Evolutionary conservation across 139 green algal genomes (phyloP).

Genomic region (Chlorella sp.): DNA sequence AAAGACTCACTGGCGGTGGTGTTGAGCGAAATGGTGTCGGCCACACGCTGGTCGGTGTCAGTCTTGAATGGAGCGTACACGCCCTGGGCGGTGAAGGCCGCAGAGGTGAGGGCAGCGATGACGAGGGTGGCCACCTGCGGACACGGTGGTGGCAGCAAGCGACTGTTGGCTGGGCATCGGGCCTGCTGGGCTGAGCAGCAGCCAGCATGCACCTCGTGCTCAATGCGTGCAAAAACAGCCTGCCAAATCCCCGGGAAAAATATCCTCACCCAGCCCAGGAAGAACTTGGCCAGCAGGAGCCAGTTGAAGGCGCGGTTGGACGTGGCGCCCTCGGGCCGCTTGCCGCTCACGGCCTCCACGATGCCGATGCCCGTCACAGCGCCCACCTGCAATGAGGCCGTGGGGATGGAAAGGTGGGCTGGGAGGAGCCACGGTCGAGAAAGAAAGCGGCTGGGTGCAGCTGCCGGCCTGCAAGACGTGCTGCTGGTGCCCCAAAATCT

Average conservation of each 20-base stretch:
- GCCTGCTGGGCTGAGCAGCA: no score
- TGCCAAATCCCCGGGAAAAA: no score
- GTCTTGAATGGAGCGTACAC: slow-evolving; percentile 8
- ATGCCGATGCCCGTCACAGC: slow-evolving; percentile 63
- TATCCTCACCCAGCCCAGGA: slow-evolving; percentile 37
- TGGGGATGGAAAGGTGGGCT: no score
- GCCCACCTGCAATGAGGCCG: slow-evolving; percentile 48
- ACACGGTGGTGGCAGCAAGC: no score
- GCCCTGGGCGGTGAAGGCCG: slow-evolving; percentile 44
- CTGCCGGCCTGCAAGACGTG: no score
- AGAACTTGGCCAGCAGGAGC: slow-evolving; percentile 46
- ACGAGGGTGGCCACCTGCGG: slow-evolving; percentile 42
- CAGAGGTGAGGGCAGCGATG: slow-evolving; percentile 37
- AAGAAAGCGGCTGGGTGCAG: no score
- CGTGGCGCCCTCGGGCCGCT: neutral
- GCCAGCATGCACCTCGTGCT: no score
- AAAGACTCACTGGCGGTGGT: slow-evolving; percentile 11
- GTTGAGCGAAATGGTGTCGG: neutral
- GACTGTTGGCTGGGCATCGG: no score
- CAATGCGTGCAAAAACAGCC: no score
- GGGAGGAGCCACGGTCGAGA: neutral
- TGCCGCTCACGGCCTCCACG: slow-evolving; percentile 47
- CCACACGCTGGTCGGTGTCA: slow-evolving; percentile 13
- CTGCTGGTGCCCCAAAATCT: neutral
- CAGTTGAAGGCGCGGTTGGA: slow-evolving; percentile 55